Evolutionary conservation across 331 rosid species (phyloP).

Genomic region (Malus hybrid): DNA sequence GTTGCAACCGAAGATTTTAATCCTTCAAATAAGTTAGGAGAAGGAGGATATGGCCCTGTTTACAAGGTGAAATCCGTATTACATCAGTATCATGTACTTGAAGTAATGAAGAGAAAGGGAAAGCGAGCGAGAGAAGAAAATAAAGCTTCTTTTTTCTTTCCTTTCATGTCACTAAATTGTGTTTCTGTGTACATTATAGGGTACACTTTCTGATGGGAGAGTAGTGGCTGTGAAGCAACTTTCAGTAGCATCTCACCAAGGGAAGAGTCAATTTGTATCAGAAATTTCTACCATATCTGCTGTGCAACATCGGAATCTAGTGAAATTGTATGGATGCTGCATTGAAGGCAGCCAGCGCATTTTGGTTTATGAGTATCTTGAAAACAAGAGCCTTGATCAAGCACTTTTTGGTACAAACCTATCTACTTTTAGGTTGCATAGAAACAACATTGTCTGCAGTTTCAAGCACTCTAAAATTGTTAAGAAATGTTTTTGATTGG

Average conservation of each 20-base stretch:
- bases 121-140: neutral
- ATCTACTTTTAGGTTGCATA: neutral
- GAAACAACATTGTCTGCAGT: neutral
- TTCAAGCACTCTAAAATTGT: neutral
- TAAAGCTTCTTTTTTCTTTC: neutral
- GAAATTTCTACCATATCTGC: constrained; percentile 18
- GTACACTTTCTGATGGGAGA: constrained; percentile 10
- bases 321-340: constrained; percentile 20
- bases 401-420: constrained; percentile 15
- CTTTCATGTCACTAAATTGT: neutral
- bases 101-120: neutral
- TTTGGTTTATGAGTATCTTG: constrained; percentile 28
- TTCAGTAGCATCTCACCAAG: constrained; percentile 13
- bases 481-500: neutral
- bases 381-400: constrained; percentile 21
- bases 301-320: constrained; percentile 22
- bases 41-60: constrained; percentile 22
- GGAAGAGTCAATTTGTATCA: constrained; percentile 7
- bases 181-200: neutral
- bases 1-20: constrained; percentile 13
- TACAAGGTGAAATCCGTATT: constrained; percentile 3
- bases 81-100: neutral
- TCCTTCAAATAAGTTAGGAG: constrained; percentile 20
- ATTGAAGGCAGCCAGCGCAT: constrained; percentile 8
- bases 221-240: constrained; percentile 20